Conservation (phyloP, 1,284 basidiomycete species). For the Boletellus dicymbophilus region DNA sequence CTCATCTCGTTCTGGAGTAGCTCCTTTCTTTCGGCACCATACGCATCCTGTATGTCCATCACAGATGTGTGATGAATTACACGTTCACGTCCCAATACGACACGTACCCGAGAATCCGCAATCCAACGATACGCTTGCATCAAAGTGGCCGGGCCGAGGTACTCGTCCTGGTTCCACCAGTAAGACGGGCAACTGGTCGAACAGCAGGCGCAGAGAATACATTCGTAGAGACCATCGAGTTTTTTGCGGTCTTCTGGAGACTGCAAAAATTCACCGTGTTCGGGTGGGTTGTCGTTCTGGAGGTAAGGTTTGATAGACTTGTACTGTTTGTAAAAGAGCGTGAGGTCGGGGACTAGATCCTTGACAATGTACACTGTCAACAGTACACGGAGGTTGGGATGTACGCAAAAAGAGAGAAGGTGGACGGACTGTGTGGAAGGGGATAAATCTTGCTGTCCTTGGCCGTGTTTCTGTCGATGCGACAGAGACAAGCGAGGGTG, state of each 20-base stretch:
- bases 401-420: background rate
- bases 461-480: slow-evolving; percentile 78
- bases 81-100: background rate
- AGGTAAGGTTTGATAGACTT: slow-evolving; percentile 97
- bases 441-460: slow-evolving; percentile 95
- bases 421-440: slow-evolving; percentile 91
- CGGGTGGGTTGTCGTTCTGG: slow-evolving; percentile 90
- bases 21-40: slow-evolving; percentile 84
- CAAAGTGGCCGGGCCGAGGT: slow-evolving; percentile 94
- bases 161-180: slow-evolving; percentile 99
- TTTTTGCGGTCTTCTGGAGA: slow-evolving; percentile 92
- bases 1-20: slow-evolving; percentile 95
- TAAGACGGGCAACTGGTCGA: slow-evolving; percentile 95
- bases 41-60: slow-evolving; percentile 60
- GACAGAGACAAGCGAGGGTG: slow-evolving; percentile 96
- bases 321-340: slow-evolving; percentile 99
- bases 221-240: slow-evolving; percentile 98
- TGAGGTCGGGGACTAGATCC: slow-evolving; percentile 92
- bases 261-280: slow-evolving; percentile 86
- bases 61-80: background rate
- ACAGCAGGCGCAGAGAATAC: slow-evolving; percentile 94
- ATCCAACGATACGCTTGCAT: slow-evolving; percentile 99
- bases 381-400: background rate
- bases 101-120: slow-evolving; percentile 87
- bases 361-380: slow-evolving; percentile 96